These are phyloP conservation scores for Pichia heedii DNA, from an alignment of 805 yeast genomes.

Conservation along the genomic window DNA sequence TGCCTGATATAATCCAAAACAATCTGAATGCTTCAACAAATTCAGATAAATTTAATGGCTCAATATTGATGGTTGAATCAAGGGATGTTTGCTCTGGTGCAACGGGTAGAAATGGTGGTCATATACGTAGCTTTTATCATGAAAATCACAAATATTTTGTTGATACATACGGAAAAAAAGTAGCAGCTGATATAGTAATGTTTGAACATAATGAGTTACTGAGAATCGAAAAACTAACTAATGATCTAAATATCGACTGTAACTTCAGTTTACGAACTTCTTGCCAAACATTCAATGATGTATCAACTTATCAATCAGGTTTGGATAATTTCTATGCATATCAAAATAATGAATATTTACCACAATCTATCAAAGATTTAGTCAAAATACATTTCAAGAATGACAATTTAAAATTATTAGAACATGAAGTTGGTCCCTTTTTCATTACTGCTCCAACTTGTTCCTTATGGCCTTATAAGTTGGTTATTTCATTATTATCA, in stretches of 20 bases:
- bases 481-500: conserved; percentile 29
- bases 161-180: conserved; percentile 15
- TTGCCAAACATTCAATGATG: conserved; percentile 27
- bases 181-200: conserved; percentile 29
- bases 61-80: conserved; percentile 29
- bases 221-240: conserved; percentile 26
- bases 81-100: conserved; percentile 33
- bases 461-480: conserved; percentile 37
- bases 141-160: conserved; percentile 13
- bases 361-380: conserved; percentile 18
- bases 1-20: conserved; percentile 1
- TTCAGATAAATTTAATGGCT: not conserved
- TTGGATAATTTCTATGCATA: conserved; percentile 18
- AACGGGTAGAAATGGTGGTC: conserved; percentile 43
- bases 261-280: conserved; percentile 28
- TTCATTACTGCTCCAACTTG: conserved; percentile 34
- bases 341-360: conserved; percentile 24
- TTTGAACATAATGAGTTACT: conserved; percentile 29
- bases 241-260: conserved; percentile 30
- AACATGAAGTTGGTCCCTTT: conserved; percentile 21
- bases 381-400: conserved; percentile 27
- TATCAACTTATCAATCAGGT: conserved; percentile 6
- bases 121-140: conserved; percentile 30
- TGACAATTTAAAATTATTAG: conserved; percentile 21
- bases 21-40: no score